Percentiles rank a stretch among this genome's conserved stretches.
Conservation (phyloP, 805 yeast species). For the Ogataea pini region DNA sequence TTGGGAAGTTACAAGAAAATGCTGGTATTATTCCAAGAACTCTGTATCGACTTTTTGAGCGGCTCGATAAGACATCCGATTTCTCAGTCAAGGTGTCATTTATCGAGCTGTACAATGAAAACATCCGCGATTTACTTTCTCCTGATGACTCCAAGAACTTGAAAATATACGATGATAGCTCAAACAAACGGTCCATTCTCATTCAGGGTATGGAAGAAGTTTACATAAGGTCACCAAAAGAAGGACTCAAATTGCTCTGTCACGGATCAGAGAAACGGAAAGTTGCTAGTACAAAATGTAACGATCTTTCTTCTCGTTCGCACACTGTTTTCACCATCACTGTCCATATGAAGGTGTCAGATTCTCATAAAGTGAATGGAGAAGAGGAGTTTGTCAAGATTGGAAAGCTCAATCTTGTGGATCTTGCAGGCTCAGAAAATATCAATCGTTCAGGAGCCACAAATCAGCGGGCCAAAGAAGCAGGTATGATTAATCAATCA, state of each 20-base stretch:
- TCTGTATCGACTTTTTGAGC: slow-evolving; percentile 41
- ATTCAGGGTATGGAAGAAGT: slow-evolving; percentile 69
- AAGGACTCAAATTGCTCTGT: slow-evolving; percentile 56
- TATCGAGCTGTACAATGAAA: slow-evolving; percentile 52
- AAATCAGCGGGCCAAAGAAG: slow-evolving; percentile 85
- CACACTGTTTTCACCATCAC: slow-evolving; percentile 74
- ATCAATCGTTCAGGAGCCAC: slow-evolving; percentile 84
- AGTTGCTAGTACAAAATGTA: slow-evolving; percentile 73
- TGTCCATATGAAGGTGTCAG: slow-evolving; percentile 51
- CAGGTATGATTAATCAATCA: slow-evolving; percentile 90
- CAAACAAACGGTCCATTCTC: slow-evolving; percentile 34
- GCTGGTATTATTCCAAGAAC: slow-evolving; percentile 56
- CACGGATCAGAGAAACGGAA: slow-evolving; percentile 60
- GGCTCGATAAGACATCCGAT: slow-evolving; percentile 30
- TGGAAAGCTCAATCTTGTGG: slow-evolving; percentile 67
- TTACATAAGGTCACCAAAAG: slow-evolving; percentile 51
- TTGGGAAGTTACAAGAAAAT: slow-evolving; percentile 26
- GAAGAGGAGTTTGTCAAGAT: slow-evolving; percentile 37
- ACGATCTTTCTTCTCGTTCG: slow-evolving; percentile 71
- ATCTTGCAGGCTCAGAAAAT: slow-evolving; percentile 94
- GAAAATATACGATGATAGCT: slow-evolving; percentile 12
- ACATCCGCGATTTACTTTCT: slow-evolving; percentile 43
- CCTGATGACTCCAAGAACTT: slow-evolving; percentile 37
- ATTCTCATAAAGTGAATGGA: slow-evolving; percentile 47
- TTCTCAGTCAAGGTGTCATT: slow-evolving; percentile 50